These are phyloP conservation scores for Aegilops tauschii DNA, from an alignment of 176 grass and related monocot genomes.

Conservation along the genomic window DNA sequence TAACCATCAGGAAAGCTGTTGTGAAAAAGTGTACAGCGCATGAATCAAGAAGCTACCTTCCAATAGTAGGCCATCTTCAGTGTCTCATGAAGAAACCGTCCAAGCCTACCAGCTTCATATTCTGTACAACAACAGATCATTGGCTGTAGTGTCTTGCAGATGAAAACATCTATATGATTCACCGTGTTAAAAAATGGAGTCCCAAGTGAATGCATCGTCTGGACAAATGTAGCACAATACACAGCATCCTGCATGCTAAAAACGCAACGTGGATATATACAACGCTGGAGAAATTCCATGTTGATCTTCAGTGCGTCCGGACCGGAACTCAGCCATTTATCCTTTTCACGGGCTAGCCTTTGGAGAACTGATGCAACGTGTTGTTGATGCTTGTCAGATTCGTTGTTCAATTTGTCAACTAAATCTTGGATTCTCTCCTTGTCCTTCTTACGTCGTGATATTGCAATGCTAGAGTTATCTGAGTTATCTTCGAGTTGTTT, in stretches of 20 bases:
- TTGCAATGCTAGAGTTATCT: conserved; percentile 93
- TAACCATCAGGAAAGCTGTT: not conserved
- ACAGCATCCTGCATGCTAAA: conserved; percentile 92
- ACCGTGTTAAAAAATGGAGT: conserved; percentile 95
- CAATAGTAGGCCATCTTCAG: conserved; percentile 94
- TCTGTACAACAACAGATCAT: conserved; percentile 99
- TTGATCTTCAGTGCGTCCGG: conserved; percentile 91
- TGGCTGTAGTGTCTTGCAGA: conserved; percentile 93
- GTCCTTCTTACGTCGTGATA: conserved; percentile 95
- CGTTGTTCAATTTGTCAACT: conserved; percentile 76
- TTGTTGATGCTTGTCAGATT: conserved; percentile 83
- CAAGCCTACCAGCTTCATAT: conserved; percentile 91
- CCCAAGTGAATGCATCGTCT: conserved; percentile 78
- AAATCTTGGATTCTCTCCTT: conserved; percentile 98
- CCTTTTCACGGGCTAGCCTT: conserved; percentile 84
- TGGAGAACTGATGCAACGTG: conserved; percentile 77
- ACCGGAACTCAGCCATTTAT: conserved; percentile 85
- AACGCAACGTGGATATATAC: conserved; percentile 84
- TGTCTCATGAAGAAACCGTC: conserved; percentile 94
- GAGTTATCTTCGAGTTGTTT: conserved; percentile 95
- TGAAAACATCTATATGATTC: conserved; percentile 89
- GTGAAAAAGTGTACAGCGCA: conserved; percentile 12
- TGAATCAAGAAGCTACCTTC: conserved; percentile 68
- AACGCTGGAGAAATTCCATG: conserved; percentile 94
- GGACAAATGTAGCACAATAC: conserved; percentile 94